Evolutionary conservation across 2,329 filamentous ascomycete species (phyloP).

Genomic region (Calonectria montana): DNA sequence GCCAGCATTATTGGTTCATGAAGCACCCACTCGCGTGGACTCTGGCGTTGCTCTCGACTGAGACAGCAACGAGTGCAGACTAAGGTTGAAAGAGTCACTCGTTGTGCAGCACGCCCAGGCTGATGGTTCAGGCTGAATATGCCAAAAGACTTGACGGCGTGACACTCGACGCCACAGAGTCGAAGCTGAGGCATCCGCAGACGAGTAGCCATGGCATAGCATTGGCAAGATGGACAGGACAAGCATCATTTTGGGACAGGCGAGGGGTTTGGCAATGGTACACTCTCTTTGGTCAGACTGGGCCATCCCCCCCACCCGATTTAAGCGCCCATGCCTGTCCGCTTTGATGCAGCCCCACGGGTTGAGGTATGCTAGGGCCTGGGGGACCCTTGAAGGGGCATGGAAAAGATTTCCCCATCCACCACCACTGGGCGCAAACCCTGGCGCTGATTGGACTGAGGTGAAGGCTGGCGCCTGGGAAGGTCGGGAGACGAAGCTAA

Average conservation of each 20-base stretch:
- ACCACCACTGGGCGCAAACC: constrained; percentile 33
- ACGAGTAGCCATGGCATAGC: constrained; percentile 23
- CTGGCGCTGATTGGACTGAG: constrained; percentile 34
- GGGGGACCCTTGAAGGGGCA: constrained; percentile 19
- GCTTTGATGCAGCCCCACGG: constrained; percentile 60
- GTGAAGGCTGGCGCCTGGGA: constrained; percentile 32
- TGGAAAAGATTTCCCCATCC: constrained; percentile 31
- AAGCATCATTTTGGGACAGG: constrained; percentile 53
- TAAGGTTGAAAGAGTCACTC: constrained; percentile 12
- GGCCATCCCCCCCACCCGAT: constrained; percentile 47
- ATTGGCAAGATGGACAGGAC: constrained; percentile 33
- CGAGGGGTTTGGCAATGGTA: constrained; percentile 43
- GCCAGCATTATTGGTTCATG: constrained; percentile 15
- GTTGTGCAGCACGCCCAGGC: constrained; percentile 14
- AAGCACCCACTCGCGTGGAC: background rate
- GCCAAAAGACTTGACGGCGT: constrained; percentile 28
- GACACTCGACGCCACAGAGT: constrained; percentile 36
- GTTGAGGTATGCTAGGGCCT: constrained; percentile 34
- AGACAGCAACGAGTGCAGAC: constrained; percentile 11
- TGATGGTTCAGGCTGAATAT: constrained; percentile 29
- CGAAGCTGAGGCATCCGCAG: constrained; percentile 27
- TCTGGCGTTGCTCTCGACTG: constrained; percentile 5
- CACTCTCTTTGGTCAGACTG: constrained; percentile 13
- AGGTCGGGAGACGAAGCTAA: constrained; percentile 11
- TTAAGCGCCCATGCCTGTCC: constrained; percentile 70